Conservation (phyloP, 768 basidiomycete species). For the Clathrus columnatus region DNA sequence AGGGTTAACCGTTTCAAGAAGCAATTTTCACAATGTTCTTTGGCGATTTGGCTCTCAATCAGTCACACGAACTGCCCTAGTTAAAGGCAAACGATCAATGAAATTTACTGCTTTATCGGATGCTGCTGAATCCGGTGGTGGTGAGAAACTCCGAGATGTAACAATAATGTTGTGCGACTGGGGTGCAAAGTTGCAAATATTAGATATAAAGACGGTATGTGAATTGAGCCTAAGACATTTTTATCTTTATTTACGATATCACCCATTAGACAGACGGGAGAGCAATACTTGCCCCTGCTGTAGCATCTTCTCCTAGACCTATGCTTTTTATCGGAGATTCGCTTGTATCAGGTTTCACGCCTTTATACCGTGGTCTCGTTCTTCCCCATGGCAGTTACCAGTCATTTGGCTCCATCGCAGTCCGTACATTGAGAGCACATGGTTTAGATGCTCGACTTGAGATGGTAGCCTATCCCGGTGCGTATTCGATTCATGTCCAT, state of each 20-base stretch:
- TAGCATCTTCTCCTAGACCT: not conserved
- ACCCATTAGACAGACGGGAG: not conserved
- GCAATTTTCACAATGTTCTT: not conserved
- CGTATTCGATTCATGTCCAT: not conserved
- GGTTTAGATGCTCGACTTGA: not conserved
- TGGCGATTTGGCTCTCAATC: not conserved
- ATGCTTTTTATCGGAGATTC: not conserved
- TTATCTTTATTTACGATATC: not conserved
- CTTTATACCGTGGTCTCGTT: not conserved
- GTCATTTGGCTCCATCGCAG: not conserved
- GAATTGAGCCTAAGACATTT: not conserved
- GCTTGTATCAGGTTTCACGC: not conserved
- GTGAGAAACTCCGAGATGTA: not conserved
- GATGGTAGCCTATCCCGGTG: not conserved
- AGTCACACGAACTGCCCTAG: not conserved
- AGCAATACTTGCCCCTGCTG: not conserved
- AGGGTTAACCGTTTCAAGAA: not conserved
- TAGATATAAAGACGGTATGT: not conserved
- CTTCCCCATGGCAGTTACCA: not conserved
- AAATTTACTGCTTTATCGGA: not conserved
- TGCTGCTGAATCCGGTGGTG: not conserved
- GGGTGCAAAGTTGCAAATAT: not conserved
- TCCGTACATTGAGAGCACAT: not conserved
- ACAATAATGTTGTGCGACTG: not conserved
- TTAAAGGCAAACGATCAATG: not conserved